Evolutionary conservation across 2,329 filamentous ascomycete genomes (phyloP).

Genomic region (Magnaporthiopsis rhizophila): DNA sequence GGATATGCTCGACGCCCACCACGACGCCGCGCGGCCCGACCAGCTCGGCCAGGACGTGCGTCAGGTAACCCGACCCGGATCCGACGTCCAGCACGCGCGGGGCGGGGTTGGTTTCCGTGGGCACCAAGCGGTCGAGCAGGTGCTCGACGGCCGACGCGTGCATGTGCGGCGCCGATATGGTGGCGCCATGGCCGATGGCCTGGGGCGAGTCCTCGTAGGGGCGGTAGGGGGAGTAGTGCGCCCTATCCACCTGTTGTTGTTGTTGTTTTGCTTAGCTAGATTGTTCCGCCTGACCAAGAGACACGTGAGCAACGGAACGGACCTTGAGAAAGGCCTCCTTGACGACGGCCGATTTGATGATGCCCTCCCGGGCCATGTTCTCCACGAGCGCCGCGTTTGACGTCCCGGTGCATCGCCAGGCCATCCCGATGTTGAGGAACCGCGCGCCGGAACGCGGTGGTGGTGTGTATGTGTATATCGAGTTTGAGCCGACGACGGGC

Average conservation of each 20-base stretch:
- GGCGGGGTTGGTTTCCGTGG: slow-evolving; percentile 24
- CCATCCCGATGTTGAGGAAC: slow-evolving; percentile 49
- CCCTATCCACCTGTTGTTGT: slow-evolving; percentile 66
- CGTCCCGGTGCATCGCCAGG: slow-evolving; percentile 75
- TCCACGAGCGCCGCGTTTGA: slow-evolving; percentile 69
- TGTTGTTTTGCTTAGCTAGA: too few species aligned
- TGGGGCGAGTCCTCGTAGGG: slow-evolving; percentile 61
- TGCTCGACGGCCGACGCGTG: slow-evolving; percentile 46
- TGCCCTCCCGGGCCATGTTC: slow-evolving; percentile 62
- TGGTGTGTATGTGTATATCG: neutral
- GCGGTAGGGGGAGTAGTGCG: slow-evolving; percentile 63
- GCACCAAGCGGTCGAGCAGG: slow-evolving; percentile 35
- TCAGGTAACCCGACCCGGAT: slow-evolving; percentile 74
- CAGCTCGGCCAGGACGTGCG: slow-evolving; percentile 77
- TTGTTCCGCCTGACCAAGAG: neutral
- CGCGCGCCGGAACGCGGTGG: neutral
- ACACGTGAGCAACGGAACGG: slow-evolving; percentile 12
- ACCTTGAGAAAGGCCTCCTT: slow-evolving; percentile 74
- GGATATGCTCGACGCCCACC: slow-evolving; percentile 69
- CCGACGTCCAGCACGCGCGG: slow-evolving; percentile 64
- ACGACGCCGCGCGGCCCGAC: slow-evolving; percentile 48
- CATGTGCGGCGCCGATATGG: slow-evolving; percentile 55
- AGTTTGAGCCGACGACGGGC: neutral
- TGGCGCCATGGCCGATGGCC: slow-evolving; percentile 45
- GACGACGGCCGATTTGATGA: slow-evolving; percentile 67